These are phyloP conservation scores for Fusarium sp. DNA, from an alignment of 2,329 filamentous ascomycete species.

Conservation along the genomic window DNA sequence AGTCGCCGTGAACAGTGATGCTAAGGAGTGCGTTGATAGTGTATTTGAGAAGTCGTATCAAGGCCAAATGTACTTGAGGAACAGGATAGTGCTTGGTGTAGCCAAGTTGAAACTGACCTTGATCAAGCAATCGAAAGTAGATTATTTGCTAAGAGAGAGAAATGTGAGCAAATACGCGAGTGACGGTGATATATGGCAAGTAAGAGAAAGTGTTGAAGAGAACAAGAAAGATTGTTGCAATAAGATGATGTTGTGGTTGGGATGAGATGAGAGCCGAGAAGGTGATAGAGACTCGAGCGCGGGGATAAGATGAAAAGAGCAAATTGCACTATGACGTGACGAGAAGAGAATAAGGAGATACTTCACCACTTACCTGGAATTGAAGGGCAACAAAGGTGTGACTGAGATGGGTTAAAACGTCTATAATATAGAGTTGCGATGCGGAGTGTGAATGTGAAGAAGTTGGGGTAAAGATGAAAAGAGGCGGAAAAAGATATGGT, in stretches of 20 bases:
- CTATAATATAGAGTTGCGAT: background rate
- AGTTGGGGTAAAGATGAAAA: slow-evolving; percentile 9
- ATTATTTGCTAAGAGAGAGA: background rate
- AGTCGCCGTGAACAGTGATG: background rate
- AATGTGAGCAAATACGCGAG: background rate
- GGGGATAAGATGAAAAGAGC: background rate
- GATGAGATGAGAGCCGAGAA: background rate
- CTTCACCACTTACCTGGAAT: background rate
- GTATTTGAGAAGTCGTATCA: background rate
- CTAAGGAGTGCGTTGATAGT: background rate
- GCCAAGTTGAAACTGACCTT: slow-evolving; percentile 10
- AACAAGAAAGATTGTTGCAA: background rate
- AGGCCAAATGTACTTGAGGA: background rate
- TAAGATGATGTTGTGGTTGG: background rate
- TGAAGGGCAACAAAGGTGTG: background rate
- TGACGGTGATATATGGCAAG: background rate
- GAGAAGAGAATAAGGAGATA: background rate
- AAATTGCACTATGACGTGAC: background rate
- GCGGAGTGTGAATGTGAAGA: slow-evolving; percentile 5
- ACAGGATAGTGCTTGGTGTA: background rate
- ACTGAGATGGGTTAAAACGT: background rate
- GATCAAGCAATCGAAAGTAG: background rate
- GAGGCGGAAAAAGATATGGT: background rate
- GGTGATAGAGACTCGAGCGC: background rate
- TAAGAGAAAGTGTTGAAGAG: background rate